A percentile compares a stretch with the other conserved stretches of the same genome.
phyloP scores from a whole-genome alignment of 2,329 filamentous ascomycete species.

The Dothiorella sarmentorum region DNA sequence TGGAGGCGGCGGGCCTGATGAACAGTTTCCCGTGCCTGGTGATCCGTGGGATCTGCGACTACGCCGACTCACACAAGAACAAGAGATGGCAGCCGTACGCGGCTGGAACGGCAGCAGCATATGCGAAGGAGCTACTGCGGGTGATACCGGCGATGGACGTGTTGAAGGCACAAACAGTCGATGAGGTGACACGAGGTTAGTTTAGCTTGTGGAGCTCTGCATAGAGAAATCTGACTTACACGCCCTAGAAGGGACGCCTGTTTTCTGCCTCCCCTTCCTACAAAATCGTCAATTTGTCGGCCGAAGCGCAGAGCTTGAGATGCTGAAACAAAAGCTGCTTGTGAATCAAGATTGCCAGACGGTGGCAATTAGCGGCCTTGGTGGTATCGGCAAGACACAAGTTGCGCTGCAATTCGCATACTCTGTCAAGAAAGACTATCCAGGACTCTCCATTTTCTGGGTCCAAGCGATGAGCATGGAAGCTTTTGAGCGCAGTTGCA shows the following conservation, averaged over 20 bases:
- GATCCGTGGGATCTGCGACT: slow-evolving; percentile 27
- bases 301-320: slow-evolving; percentile 25
- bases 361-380: slow-evolving; percentile 29
- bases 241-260: background rate
- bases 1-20: slow-evolving; percentile 30
- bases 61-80: slow-evolving; percentile 26
- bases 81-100: slow-evolving; percentile 25
- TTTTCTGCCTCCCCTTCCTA: slow-evolving; percentile 27
- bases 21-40: slow-evolving; percentile 26
- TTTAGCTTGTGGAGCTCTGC: slow-evolving; percentile 16
- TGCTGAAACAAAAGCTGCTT: slow-evolving; percentile 29
- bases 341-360: slow-evolving; percentile 24
- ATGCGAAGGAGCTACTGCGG: slow-evolving; percentile 23
- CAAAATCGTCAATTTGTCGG: slow-evolving; percentile 29
- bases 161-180: slow-evolving; percentile 14
- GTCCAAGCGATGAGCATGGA: slow-evolving; percentile 25
- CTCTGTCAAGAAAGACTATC: slow-evolving; percentile 21
- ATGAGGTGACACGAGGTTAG: slow-evolving; percentile 17
- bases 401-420: slow-evolving; percentile 32
- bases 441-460: slow-evolving; percentile 26
- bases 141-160: slow-evolving; percentile 20
- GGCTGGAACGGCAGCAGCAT: slow-evolving; percentile 24
- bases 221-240: background rate
- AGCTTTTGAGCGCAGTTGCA: slow-evolving; percentile 24
- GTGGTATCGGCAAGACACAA: slow-evolving; percentile 33